phyloP scores from a whole-genome alignment of 2,329 filamentous ascomycete species.

The Aspergillus flavus region DNA sequence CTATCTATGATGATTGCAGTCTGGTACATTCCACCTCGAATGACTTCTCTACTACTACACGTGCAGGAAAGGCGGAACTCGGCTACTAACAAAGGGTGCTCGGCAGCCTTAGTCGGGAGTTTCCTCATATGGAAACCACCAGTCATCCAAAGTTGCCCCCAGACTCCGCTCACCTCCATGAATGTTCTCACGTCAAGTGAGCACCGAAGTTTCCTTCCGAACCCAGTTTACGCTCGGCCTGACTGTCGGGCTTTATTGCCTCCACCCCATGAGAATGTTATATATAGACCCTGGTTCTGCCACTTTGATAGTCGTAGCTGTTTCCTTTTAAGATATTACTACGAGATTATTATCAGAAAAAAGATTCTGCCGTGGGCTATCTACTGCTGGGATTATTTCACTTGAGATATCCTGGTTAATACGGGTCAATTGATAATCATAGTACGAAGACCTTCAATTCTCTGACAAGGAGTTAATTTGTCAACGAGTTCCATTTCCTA shows the following conservation, averaged over 20 bases:
- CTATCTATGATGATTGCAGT: background rate
- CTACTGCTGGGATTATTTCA: background rate
- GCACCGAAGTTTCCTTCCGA: slow-evolving; percentile 26
- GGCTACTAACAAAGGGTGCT: slow-evolving; percentile 21
- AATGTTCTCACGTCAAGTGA: slow-evolving; percentile 10
- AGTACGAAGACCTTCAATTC: background rate
- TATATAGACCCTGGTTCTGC: slow-evolving; percentile 5
- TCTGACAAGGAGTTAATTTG: background rate
- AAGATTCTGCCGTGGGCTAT: background rate
- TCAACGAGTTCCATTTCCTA: background rate
- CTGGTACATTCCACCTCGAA: background rate
- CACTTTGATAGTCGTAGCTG: background rate
- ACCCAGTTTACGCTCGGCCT: slow-evolving; percentile 15
- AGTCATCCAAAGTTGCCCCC: slow-evolving; percentile 9
- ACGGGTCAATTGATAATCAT: background rate
- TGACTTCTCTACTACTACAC: background rate
- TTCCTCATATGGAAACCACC: slow-evolving; percentile 20
- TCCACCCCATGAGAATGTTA: slow-evolving; percentile 15
- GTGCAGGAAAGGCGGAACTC: slow-evolving; percentile 27
- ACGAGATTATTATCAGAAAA: background rate
- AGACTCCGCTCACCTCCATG: slow-evolving; percentile 17
- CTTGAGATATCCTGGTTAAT: background rate
- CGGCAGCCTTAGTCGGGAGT: slow-evolving; percentile 29
- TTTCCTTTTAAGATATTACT: background rate
- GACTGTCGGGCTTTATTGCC: slow-evolving; percentile 11